phyloP scores from a whole-genome alignment of 208 protist genomes.

The Crithidia sp. region DNA sequence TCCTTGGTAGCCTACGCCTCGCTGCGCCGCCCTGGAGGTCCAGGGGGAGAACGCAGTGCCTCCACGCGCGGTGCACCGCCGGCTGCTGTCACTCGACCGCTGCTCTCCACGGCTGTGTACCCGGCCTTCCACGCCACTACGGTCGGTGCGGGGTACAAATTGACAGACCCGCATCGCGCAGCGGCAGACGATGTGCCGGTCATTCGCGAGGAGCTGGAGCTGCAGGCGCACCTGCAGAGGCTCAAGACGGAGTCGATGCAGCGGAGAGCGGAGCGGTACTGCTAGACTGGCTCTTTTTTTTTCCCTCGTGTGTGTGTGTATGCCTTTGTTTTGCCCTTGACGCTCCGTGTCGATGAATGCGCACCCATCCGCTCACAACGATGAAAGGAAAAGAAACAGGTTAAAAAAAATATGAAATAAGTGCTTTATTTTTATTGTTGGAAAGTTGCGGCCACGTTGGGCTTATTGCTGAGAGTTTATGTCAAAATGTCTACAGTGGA shows the following conservation, averaged over 20 bases:
- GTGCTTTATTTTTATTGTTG: too few species aligned
- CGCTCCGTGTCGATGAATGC: neutral
- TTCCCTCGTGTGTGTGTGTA: neutral
- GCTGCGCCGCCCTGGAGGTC: neutral
- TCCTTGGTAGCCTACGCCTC: neutral
- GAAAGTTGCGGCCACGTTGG: too few species aligned
- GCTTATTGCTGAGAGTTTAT: too few species aligned
- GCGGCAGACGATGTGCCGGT: neutral
- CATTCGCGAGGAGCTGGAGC: conserved; percentile 25
- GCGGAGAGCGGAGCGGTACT: conserved; percentile 3
- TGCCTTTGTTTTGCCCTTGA: neutral
- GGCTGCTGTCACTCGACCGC: neutral
- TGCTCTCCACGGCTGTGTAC: conserved; percentile 13
- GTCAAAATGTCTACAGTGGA: too few species aligned
- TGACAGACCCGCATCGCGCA: conserved; percentile 4
- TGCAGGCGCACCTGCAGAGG: conserved; percentile 12
- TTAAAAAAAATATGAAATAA: too few species aligned
- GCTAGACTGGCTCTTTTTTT: conserved; percentile 3
- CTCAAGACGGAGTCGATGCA: conserved; percentile 20
- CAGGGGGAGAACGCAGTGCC: neutral
- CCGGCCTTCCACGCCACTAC: conserved; percentile 21
- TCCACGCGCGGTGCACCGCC: neutral
- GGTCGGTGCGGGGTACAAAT: conserved; percentile 13
- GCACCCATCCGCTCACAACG: too few species aligned
- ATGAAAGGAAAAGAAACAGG: too few species aligned